Conservation (phyloP, 2,329 filamentous ascomycete species). For the Metarhizium album region DNA sequence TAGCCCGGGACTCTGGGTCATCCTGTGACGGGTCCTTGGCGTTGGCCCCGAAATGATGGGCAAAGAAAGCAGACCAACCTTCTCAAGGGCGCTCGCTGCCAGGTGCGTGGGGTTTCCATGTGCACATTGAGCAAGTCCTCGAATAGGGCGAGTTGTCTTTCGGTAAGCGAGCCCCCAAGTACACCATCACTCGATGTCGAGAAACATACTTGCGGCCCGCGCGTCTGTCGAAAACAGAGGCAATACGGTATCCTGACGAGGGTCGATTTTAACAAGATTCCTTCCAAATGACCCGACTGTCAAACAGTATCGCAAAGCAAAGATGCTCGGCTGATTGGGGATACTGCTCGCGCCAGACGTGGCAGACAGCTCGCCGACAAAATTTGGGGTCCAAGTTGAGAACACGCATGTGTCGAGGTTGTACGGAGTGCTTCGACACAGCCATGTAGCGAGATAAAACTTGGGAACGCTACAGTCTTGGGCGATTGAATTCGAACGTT, state of each 20-base stretch:
- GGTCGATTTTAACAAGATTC: not conserved
- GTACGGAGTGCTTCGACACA: no score
- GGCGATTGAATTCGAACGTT: no score
- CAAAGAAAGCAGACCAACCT: not conserved
- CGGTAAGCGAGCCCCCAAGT: not conserved
- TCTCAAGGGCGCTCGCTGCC: not conserved
- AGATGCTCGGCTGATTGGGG: not conserved
- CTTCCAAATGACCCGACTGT: not conserved
- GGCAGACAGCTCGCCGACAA: not conserved
- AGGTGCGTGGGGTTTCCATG: not conserved
- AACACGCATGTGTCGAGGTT: not conserved
- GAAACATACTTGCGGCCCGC: not conserved
- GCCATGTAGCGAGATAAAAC: no score
- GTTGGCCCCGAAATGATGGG: not conserved
- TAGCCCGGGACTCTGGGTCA: no score
- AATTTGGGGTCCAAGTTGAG: not conserved
- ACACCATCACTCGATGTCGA: not conserved
- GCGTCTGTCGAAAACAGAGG: not conserved
- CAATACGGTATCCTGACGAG: no score
- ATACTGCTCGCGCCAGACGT: not conserved
- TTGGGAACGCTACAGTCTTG: no score
- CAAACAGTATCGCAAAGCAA: not conserved
- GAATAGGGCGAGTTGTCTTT: not conserved
- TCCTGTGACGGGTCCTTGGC: not conserved
- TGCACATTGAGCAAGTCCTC: not conserved